Evolutionary conservation across 2,329 filamentous ascomycete genomes (phyloP).

Genomic region (Blastomyces parvus): DNA sequence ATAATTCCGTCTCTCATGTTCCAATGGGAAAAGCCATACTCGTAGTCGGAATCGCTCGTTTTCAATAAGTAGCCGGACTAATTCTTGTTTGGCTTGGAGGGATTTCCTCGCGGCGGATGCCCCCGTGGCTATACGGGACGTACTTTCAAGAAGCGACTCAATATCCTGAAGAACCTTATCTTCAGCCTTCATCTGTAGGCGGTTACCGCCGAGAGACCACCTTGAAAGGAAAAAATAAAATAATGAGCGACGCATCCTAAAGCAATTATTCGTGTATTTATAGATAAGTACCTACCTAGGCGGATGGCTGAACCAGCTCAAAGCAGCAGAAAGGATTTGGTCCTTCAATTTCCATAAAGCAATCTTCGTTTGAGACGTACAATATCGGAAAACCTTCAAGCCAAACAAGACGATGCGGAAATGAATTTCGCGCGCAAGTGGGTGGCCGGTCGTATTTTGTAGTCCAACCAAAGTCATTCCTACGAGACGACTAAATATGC

Average conservation of each 20-base stretch:
- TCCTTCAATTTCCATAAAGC: constrained; percentile 80
- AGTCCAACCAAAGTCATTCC: constrained; percentile 68
- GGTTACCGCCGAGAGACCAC: constrained; percentile 95
- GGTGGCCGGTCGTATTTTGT: constrained; percentile 62
- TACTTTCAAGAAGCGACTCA: constrained; percentile 53
- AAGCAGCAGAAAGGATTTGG: constrained; percentile 70
- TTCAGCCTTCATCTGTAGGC: constrained; percentile 88
- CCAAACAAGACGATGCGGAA: constrained; percentile 81
- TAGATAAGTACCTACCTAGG: constrained; percentile 45
- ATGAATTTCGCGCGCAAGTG: constrained; percentile 81
- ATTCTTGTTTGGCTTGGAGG: constrained; percentile 66
- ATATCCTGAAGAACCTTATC: constrained; percentile 72
- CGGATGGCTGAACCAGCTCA: constrained; percentile 78
- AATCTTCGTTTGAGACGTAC: constrained; percentile 53
- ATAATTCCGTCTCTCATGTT: constrained; percentile 49
- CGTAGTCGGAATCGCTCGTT: constrained; percentile 74
- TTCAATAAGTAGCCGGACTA: constrained; percentile 70
- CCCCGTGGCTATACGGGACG: constrained; percentile 49
- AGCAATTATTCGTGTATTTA: not conserved
- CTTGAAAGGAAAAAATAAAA: constrained; percentile 26
- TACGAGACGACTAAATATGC: constrained; percentile 71
- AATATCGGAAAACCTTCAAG: constrained; percentile 64
- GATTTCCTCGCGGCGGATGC: constrained; percentile 50
- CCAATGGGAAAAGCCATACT: constrained; percentile 83
- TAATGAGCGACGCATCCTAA: constrained; percentile 14